Evolutionary conservation across 1,284 basidiomycete species (phyloP).

Genomic region (Ganoderma multipileum): DNA sequence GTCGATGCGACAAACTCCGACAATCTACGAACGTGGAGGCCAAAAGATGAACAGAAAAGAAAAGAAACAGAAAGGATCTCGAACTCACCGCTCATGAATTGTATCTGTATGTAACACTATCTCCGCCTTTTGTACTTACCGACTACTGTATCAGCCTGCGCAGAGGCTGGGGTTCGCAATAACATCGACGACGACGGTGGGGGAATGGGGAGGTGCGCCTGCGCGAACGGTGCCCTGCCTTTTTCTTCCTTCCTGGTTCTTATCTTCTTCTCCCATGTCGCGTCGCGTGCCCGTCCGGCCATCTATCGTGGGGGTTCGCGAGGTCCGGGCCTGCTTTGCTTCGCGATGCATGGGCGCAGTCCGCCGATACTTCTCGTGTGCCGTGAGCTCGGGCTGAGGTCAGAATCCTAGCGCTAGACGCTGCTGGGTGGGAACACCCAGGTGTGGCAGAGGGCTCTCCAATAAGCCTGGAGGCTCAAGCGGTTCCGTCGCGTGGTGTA

Average conservation of each 20-base stretch:
- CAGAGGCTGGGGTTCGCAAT: constrained; percentile 6
- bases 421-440: background rate
- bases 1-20: background rate
- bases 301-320: background rate
- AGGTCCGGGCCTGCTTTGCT: no score
- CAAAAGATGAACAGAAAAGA: background rate
- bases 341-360: background rate
- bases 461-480: background rate
- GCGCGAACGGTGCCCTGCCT: constrained; percentile 6
- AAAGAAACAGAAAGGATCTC: background rate
- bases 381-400: background rate
- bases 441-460: background rate
- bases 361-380: background rate
- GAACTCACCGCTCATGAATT: constrained; percentile 3
- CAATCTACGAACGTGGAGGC: background rate
- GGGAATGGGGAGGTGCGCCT: constrained; percentile 6
- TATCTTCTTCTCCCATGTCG: background rate
- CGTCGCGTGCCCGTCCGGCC: background rate
- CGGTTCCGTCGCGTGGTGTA: background rate
- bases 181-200: background rate
- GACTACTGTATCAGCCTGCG: constrained; percentile 2
- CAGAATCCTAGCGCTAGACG: background rate
- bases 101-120: background rate
- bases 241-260: background rate
- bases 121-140: constrained; percentile 5